Percentiles rank a stretch among this genome's conserved stretches.
Conservation (phyloP, 306 rosid species). For the Glycine tomentella region DNA sequence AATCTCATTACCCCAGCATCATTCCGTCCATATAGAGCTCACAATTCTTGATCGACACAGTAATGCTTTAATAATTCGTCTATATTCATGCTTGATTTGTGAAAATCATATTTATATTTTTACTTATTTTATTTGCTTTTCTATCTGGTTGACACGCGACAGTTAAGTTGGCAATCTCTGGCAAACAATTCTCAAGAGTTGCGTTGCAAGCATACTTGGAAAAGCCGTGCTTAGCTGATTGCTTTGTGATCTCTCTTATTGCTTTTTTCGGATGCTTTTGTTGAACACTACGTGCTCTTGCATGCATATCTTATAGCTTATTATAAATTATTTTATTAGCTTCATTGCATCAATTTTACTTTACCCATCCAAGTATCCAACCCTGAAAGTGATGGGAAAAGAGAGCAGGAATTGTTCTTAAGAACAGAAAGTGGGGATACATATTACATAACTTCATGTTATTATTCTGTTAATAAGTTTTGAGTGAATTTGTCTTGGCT, state of each 20-base stretch:
- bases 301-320: background rate
- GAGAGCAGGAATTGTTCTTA: constrained; percentile 57
- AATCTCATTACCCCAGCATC: background rate
- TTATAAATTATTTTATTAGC: constrained; percentile 38
- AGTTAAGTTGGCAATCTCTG: background rate
- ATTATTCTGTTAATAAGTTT: background rate
- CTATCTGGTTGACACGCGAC: background rate
- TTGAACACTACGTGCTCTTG: constrained; percentile 6
- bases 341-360: constrained; percentile 61
- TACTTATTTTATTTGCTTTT: background rate
- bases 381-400: constrained; percentile 56
- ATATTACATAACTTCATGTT: background rate
- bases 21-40: background rate
- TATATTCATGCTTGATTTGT: background rate
- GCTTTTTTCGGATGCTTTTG: constrained; percentile 32
- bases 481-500: constrained; percentile 10
- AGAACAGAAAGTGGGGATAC: constrained; percentile 68
- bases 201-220: constrained; percentile 12
- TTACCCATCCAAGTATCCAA: constrained; percentile 44
- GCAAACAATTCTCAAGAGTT: background rate
- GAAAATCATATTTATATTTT: background rate
- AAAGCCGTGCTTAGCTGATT: background rate
- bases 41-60: background rate
- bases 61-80: background rate
- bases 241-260: constrained; percentile 8